Evolutionary conservation across 2,329 filamentous ascomycete genomes (phyloP).

Genomic region (Didymellaceae sp.): DNA sequence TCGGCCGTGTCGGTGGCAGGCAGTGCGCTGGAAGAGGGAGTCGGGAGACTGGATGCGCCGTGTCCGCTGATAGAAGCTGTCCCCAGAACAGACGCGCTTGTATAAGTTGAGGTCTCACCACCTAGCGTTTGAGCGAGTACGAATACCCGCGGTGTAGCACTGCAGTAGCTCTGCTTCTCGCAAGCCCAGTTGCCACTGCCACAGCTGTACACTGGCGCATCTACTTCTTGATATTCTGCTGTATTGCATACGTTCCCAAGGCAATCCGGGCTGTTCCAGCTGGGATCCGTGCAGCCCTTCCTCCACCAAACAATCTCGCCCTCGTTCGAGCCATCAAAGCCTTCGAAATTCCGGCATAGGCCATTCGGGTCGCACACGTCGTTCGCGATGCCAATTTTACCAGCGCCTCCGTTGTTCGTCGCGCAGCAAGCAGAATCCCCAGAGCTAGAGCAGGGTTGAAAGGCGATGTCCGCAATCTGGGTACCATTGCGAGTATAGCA

Average conservation of each 20-base stretch:
- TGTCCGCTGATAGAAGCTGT: background rate
- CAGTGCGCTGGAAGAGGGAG: no score
- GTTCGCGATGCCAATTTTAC: conserved; percentile 8
- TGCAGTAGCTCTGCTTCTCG: conserved; percentile 10
- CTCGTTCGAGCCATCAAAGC: conserved; percentile 14
- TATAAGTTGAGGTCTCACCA: background rate
- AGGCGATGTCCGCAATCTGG: conserved; percentile 5
- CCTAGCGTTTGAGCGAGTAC: conserved; percentile 12
- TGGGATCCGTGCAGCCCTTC: conserved; percentile 25
- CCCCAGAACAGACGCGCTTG: background rate
- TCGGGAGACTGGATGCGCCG: no score
- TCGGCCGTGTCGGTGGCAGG: background rate
- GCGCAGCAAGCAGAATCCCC: conserved; percentile 15
- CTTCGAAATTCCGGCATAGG: conserved; percentile 21
- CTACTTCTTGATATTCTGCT: conserved; percentile 4
- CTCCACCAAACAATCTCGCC: conserved; percentile 18
- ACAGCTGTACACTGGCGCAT: conserved; percentile 14
- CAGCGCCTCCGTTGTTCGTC: conserved; percentile 16
- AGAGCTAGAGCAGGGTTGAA: conserved; percentile 14
- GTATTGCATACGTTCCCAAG: conserved; percentile 16
- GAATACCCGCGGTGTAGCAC: conserved; percentile 1
- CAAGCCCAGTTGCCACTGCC: conserved; percentile 14
- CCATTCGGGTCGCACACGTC: conserved; percentile 22
- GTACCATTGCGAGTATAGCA: conserved; percentile 22
- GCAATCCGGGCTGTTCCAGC: conserved; percentile 23